Evolutionary conservation across 106 monocot species (phyloP).

Genomic region (Posidonia australis): DNA sequence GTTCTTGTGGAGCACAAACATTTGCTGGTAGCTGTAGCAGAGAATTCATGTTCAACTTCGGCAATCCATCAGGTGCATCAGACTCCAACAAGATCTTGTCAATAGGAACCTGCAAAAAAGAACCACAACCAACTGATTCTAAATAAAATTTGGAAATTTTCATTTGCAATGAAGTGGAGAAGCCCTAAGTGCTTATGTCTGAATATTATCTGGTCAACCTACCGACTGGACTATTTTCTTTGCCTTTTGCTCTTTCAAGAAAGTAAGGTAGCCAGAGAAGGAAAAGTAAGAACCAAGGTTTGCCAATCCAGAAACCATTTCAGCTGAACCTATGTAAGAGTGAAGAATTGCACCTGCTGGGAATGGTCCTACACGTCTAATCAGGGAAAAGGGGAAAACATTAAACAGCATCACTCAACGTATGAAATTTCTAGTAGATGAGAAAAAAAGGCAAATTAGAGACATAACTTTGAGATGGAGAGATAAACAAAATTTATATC

Average conservation of each 20-base stretch:
- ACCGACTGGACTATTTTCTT: slow-evolving; percentile 18
- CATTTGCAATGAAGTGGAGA: neutral
- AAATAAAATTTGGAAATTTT: neutral
- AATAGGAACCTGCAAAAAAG: slow-evolving; percentile 34
- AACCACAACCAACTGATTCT: neutral
- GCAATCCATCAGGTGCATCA: slow-evolving; percentile 61
- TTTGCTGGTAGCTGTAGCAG: slow-evolving; percentile 14
- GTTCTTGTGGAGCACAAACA: slow-evolving; percentile 18
- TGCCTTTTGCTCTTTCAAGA: slow-evolving; percentile 55
- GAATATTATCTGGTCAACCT: neutral
- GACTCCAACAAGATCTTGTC: slow-evolving; percentile 59
- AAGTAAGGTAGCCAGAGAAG: slow-evolving; percentile 64
- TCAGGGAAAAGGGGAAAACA: neutral
- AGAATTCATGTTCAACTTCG: slow-evolving; percentile 21
- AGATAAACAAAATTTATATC: no score
- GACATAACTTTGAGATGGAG: no score
- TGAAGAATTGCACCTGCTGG: slow-evolving; percentile 76
- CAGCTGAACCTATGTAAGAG: slow-evolving; percentile 91
- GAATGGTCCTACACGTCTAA: slow-evolving; percentile 62
- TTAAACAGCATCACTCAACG: no score
- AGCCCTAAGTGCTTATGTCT: neutral
- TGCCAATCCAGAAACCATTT: slow-evolving; percentile 67
- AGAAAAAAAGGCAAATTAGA: no score
- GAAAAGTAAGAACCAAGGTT: slow-evolving; percentile 80
- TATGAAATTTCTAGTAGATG: no score